Base-by-base conservation (phyloP, 371 early-diverging fungal species). In the Mortierella sp. region DNA sequence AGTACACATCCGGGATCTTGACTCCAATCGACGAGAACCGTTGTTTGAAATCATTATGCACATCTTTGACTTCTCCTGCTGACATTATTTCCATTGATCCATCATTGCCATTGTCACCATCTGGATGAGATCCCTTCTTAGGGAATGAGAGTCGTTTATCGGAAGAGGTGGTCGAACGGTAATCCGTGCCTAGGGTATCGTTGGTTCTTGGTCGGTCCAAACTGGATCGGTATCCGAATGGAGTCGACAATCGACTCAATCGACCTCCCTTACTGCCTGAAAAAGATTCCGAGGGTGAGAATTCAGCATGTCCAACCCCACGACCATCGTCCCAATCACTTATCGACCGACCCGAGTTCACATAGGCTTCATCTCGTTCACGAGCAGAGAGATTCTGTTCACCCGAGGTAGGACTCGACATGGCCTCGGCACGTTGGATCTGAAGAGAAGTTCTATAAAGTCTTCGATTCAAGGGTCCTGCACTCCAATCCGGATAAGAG, bases 21-120 rank as follows among this genome's bases (percentile, higher is more conserved):
- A 76, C 19, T 14, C 72, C 77, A 16, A 76, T 65, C 51, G 57
- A 28, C n/a, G 77, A 68, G 29, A 76, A 71, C 14, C 72, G 68
- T 19, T 23, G 28, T 50, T 68, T 76, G 55, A 56, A 53, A 4
- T 71, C 72, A 19, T 50, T 14, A 1, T 16, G 15, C 46, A 30
- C 29, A 0, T 65, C 52, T 2, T 53, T 23, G 18, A 37, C 57
- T 14, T 15, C 37, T 21, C 25, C 56, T 14, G 23, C 6, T 1
- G 25, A 15, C 16, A 1, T 28, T 26, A 23, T 45, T 19, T 28
- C 50, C 25, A 57, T 68, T 1, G n/a, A n/a, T n/a, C n/a, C n/a
- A n/a, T n/a, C n/a, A n/a, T 37, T 9, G 9, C 37, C 37, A 9
- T 9, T 37, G 37, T 37, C 37, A 37, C 2, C 21, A 60, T 43